Conservation (phyloP, 2,329 filamentous ascomycete species). For the Sarocladiaceae sp. region DNA sequence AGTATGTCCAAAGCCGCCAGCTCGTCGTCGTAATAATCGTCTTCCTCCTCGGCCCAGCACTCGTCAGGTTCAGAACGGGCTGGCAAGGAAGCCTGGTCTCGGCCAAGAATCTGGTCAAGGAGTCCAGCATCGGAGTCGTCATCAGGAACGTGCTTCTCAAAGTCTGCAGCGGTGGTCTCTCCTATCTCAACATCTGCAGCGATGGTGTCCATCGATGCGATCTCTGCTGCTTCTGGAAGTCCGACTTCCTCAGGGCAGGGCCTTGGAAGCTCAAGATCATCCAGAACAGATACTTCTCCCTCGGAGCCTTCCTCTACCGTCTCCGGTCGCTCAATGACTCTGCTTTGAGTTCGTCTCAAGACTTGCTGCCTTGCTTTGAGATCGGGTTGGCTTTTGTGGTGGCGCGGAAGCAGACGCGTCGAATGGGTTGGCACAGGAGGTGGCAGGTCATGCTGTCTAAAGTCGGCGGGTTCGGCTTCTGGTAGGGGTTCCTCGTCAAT, state of each 20-base stretch:
- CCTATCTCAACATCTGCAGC: slow-evolving; percentile 1
- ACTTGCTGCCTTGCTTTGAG: slow-evolving; percentile 38
- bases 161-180: background rate
- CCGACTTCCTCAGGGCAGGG: background rate
- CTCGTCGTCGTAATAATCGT: slow-evolving; percentile 59
- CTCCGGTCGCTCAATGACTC: slow-evolving; percentile 6
- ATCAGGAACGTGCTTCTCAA: slow-evolving; percentile 1
- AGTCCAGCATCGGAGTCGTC: slow-evolving; percentile 8
- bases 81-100: slow-evolving; percentile 13
- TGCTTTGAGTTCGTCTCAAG: slow-evolving; percentile 40
- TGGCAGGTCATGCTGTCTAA: background rate
- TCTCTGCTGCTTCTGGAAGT: background rate
- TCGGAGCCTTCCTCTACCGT: background rate
- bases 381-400: slow-evolving; percentile 51
- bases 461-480: background rate
- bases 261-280: background rate
- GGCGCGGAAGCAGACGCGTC: slow-evolving; percentile 28
- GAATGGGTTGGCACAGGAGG: background rate
- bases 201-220: background rate
- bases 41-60: slow-evolving; percentile 76
- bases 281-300: background rate
- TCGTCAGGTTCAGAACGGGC: slow-evolving; percentile 52
- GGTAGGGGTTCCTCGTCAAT: background rate
- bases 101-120: slow-evolving; percentile 14
- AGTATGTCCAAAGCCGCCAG: slow-evolving; percentile 72